These are phyloP conservation scores for Lichtheimia hyalospora DNA, from an alignment of 371 early-diverging fungal species.

Conservation along the genomic window DNA sequence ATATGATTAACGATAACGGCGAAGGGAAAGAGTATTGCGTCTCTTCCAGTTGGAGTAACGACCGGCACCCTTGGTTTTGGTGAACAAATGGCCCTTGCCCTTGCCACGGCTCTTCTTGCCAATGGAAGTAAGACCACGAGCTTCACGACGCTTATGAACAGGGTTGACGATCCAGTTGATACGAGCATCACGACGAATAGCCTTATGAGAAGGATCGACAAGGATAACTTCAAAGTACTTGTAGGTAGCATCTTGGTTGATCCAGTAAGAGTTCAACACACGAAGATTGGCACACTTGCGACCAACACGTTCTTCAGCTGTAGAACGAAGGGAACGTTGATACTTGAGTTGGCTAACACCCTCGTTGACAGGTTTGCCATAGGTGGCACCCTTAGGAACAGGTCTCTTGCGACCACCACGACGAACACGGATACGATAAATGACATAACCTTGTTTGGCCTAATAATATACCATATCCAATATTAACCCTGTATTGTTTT, in stretches of 20 bases:
- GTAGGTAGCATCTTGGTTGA: conserved; percentile 98
- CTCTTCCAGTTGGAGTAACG: conserved; percentile 76
- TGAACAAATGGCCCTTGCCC: conserved; percentile 97
- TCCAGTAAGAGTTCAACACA: conserved; percentile 99
- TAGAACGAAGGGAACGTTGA: conserved; percentile 89
- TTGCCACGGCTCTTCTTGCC: conserved; percentile 98
- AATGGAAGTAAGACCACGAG: conserved; percentile 97
- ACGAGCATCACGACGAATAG: conserved; percentile 94
- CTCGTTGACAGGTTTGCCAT: conserved; percentile 97
- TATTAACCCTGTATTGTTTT: neutral
- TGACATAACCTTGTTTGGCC: conserved; percentile 97
- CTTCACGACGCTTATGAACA: conserved; percentile 98
- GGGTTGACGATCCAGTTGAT: conserved; percentile 96
- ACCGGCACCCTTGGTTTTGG: conserved; percentile 98
- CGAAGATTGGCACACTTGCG: conserved; percentile 93
- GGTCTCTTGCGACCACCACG: conserved; percentile 98
- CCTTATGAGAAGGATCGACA: conserved; percentile 96
- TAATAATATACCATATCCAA: neutral
- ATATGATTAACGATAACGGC: conserved; percentile 77
- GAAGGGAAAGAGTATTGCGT: conserved; percentile 79
- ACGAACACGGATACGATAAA: conserved; percentile 98
- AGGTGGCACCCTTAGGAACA: conserved; percentile 96
- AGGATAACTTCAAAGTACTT: conserved; percentile 99
- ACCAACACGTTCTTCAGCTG: conserved; percentile 98
- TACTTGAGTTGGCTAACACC: conserved; percentile 98